Evolutionary conservation across 2,329 filamentous ascomycete genomes (phyloP).

Genomic region (Fusarium oligoseptatum): DNA sequence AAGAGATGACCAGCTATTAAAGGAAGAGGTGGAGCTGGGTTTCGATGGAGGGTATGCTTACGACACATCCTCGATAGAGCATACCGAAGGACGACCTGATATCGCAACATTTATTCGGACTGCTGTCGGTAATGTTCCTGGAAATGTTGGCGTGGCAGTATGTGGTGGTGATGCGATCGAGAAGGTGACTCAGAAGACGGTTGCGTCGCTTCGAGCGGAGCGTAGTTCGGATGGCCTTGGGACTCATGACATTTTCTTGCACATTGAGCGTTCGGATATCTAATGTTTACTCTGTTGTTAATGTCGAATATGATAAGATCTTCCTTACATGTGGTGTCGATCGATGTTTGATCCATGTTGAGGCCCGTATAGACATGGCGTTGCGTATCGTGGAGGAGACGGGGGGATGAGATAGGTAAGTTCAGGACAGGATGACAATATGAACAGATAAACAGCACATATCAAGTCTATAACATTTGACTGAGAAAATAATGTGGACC

Average conservation of each 20-base stretch:
- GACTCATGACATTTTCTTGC: slow-evolving; percentile 33
- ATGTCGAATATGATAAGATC: background rate
- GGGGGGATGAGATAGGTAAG: background rate
- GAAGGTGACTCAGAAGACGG: slow-evolving; percentile 30
- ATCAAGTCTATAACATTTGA: background rate
- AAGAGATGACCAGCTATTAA: slow-evolving; percentile 39
- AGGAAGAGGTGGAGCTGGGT: slow-evolving; percentile 43
- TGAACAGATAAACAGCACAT: background rate
- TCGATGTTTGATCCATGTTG: background rate
- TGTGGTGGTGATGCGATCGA: slow-evolving; percentile 42
- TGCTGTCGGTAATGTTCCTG: slow-evolving; percentile 30
- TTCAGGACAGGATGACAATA: background rate
- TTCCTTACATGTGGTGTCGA: background rate
- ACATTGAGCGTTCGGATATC: slow-evolving; percentile 42
- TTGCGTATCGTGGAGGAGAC: background rate
- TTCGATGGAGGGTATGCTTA: slow-evolving; percentile 28
- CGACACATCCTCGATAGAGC: slow-evolving; percentile 29
- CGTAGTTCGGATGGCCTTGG: slow-evolving; percentile 23
- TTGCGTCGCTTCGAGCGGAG: slow-evolving; percentile 28
- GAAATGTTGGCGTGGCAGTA: slow-evolving; percentile 39
- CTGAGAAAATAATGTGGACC: background rate
- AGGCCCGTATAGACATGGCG: background rate
- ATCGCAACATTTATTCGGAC: slow-evolving; percentile 36
- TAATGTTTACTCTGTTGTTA: slow-evolving; percentile 16
- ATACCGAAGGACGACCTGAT: slow-evolving; percentile 43